A percentile compares a stretch with the other conserved stretches of the same genome.
phyloP scores from a whole-genome alignment of 345 rosid species.

The Eucalyptus cladocalyx region DNA sequence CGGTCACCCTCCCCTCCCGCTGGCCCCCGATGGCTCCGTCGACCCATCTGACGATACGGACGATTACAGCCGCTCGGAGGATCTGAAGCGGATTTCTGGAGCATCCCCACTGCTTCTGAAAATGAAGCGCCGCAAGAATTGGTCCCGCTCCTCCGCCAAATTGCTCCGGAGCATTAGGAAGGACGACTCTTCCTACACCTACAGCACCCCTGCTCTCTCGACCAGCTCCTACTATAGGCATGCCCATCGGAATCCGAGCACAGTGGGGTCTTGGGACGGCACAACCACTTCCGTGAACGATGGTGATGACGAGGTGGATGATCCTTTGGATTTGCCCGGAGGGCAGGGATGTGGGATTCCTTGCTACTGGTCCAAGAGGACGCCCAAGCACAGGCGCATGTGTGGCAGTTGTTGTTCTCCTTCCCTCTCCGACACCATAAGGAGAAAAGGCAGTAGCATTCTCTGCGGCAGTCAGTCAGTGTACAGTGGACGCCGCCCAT shows the following conservation, averaged over 20 bases:
- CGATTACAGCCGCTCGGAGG: conserved; percentile 49
- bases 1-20: conserved; percentile 25
- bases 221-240: conserved; percentile 69
- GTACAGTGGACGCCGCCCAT: conserved; percentile 36
- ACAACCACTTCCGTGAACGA: conserved; percentile 76
- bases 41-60: conserved; percentile 67
- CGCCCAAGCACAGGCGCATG: conserved; percentile 55
- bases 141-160: conserved; percentile 49
- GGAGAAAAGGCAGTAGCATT: conserved; percentile 84
- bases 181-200: conserved; percentile 68
- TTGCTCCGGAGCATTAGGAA: conserved; percentile 34
- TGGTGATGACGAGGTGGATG: conserved; percentile 66
- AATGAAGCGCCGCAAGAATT: conserved; percentile 40
- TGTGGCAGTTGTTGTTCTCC: conserved; percentile 86
- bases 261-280: conserved; percentile 83
- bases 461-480: conserved; percentile 64
- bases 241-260: conserved; percentile 46
- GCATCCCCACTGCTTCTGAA: conserved; percentile 63
- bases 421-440: conserved; percentile 75
- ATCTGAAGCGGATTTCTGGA: conserved; percentile 30
- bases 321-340: conserved; percentile 70
- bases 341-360: conserved; percentile 93
- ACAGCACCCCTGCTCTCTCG: conserved; percentile 86
- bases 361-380: conserved; percentile 85
- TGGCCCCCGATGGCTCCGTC: conserved; percentile 29